Conservation (phyloP, 345 rosid genomes). For the Populus ilicifolia region DNA sequence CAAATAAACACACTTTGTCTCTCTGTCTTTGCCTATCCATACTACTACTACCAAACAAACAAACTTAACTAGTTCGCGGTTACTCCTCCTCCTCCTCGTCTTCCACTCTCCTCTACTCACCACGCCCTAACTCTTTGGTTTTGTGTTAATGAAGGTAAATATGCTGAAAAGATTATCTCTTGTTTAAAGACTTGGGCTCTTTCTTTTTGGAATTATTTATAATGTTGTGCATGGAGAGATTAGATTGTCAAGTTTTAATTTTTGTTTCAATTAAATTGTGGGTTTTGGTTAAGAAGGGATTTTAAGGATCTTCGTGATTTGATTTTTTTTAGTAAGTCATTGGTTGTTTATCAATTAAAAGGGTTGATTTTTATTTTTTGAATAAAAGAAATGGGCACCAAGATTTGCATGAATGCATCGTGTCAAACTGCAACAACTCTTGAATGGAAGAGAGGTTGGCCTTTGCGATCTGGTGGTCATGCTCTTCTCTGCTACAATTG, state of each 20-base stretch:
- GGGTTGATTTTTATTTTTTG: conserved; percentile 1
- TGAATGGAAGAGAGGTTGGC: conserved; percentile 89
- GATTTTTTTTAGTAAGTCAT: neutral
- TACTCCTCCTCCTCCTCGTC: neutral
- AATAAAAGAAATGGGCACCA: conserved; percentile 42
- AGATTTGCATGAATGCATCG: conserved; percentile 74
- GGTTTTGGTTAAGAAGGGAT: conserved; percentile 2
- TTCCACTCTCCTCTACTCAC: neutral
- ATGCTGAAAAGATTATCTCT: neutral
- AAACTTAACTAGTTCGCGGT: neutral
- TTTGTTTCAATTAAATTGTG: neutral
- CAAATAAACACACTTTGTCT: neutral
- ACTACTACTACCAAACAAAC: neutral
- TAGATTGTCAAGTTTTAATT: neutral
- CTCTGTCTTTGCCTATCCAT: neutral
- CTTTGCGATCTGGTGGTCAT: conserved; percentile 69
- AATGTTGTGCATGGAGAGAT: neutral
- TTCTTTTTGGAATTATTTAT: neutral
- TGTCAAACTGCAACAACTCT: conserved; percentile 45
- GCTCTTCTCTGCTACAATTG: conserved; percentile 78
- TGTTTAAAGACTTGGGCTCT: neutral
- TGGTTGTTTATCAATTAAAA: neutral
- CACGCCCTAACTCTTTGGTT: neutral
- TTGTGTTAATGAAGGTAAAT: neutral
- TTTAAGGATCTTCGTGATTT: conserved; percentile 6